These are phyloP conservation scores for Camellia granthamiana DNA, from an alignment of 148 eudicot species.

Conservation along the genomic window DNA sequence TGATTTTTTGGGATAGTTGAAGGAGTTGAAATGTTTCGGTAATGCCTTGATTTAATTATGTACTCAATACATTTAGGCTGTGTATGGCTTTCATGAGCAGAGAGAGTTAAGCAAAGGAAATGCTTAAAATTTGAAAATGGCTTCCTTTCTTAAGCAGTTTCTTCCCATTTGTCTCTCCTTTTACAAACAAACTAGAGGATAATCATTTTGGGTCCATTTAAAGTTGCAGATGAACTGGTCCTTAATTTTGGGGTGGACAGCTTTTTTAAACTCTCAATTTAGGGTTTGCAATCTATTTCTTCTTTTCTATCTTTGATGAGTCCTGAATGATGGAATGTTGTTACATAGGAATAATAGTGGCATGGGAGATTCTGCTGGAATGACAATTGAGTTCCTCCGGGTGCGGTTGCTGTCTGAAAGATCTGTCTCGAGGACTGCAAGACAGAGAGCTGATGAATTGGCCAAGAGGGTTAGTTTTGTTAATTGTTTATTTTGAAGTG, in stretches of 20 bases:
- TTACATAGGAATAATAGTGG: slow-evolving; percentile 37
- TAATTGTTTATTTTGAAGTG: background rate
- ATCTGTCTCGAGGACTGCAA: slow-evolving; percentile 67
- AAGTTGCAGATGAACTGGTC: background rate
- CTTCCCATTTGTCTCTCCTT: background rate
- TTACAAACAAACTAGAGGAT: background rate
- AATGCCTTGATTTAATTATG: background rate
- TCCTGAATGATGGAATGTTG: slow-evolving; percentile 2
- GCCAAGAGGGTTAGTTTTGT: slow-evolving; percentile 61
- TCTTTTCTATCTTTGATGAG: background rate
- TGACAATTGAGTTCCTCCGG: slow-evolving; percentile 76
- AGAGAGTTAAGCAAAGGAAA: background rate
- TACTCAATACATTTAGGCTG: background rate
- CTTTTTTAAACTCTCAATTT: background rate
- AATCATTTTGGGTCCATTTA: background rate
- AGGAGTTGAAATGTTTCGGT: background rate
- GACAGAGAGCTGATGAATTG: slow-evolving; percentile 79
- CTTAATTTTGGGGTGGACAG: background rate
- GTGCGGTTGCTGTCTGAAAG: slow-evolving; percentile 76
- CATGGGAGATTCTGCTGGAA: slow-evolving; percentile 46
- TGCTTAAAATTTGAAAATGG: background rate
- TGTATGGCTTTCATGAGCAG: background rate
- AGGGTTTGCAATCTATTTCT: background rate
- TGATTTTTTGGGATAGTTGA: background rate
- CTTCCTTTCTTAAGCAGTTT: background rate